phyloP scores from a whole-genome alignment of 805 yeast species.

The Naumovozyma baii region DNA sequence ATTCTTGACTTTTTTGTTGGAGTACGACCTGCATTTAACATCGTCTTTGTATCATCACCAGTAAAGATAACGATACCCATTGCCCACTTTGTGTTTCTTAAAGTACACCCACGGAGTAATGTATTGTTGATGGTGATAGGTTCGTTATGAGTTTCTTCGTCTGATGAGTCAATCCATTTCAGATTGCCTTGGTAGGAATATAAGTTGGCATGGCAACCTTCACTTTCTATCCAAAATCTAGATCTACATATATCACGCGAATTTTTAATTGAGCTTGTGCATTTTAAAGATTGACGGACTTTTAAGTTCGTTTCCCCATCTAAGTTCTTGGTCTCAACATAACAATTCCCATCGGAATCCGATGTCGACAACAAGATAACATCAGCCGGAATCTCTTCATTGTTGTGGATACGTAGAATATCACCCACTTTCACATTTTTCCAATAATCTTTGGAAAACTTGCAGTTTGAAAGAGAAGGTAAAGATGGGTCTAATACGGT shows the following conservation, averaged over 20 bases:
- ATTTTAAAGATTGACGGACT: constrained; percentile 62
- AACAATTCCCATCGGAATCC: constrained; percentile 61
- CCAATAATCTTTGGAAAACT: constrained; percentile 41
- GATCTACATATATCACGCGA: constrained; percentile 41
- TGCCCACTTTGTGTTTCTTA: constrained; percentile 78
- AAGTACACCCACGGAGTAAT: constrained; percentile 64
- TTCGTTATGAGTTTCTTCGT: constrained; percentile 35
- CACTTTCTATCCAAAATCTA: constrained; percentile 62
- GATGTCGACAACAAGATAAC: constrained; percentile 53
- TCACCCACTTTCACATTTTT: constrained; percentile 68
- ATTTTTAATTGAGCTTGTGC: constrained; percentile 42
- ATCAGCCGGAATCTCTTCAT: constrained; percentile 79
- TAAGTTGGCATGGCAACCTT: constrained; percentile 76
- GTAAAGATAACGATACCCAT: constrained; percentile 70
- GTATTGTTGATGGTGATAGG: constrained; percentile 63
- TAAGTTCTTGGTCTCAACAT: constrained; percentile 70
- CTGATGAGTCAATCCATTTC: constrained; percentile 35
- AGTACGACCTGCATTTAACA: constrained; percentile 75
- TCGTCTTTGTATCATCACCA: constrained; percentile 72
- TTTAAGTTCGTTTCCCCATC: constrained; percentile 79
- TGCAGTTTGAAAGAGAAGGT: constrained; percentile 30
- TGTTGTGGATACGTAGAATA: constrained; percentile 55
- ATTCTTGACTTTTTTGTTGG: constrained; percentile 72
- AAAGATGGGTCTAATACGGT: constrained; percentile 50
- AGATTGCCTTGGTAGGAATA: constrained; percentile 70